Conservation (phyloP, 1,284 basidiomycete genomes). For the Ceratobasidium sp. region DNA sequence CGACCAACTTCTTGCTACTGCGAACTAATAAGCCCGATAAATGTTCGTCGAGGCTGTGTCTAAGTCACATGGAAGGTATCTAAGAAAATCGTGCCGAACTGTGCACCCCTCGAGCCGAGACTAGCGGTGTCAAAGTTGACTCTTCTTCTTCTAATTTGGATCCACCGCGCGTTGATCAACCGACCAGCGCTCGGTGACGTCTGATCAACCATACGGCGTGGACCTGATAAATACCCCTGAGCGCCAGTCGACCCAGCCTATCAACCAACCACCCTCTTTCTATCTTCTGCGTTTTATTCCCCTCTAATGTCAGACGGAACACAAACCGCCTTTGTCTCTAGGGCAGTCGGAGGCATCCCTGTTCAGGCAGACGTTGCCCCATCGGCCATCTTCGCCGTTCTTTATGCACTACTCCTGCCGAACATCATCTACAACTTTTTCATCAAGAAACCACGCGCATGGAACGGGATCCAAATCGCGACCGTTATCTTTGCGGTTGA, state of each 20-base stretch:
- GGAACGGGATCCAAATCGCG: slow-evolving; percentile 36
- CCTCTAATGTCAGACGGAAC: neutral
- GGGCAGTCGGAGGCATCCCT: slow-evolving; percentile 59
- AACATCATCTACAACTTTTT: slow-evolving; percentile 57
- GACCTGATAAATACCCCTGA: neutral
- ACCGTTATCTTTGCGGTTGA: slow-evolving; percentile 31
- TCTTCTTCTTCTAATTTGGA: neutral
- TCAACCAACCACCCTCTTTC: neutral
- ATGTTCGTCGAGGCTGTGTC: neutral
- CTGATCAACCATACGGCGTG: neutral
- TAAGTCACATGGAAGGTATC: neutral
- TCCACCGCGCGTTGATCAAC: neutral
- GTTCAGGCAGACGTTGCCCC: slow-evolving; percentile 58
- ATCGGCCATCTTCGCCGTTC: slow-evolving; percentile 58
- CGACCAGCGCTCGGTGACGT: slow-evolving; percentile 14
- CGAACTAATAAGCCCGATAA: neutral
- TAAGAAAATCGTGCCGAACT: neutral
- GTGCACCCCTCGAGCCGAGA: neutral
- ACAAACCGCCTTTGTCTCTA: slow-evolving; percentile 52
- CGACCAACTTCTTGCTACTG: neutral
- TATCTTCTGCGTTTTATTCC: neutral
- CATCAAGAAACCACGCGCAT: slow-evolving; percentile 46
- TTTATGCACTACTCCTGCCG: slow-evolving; percentile 59
- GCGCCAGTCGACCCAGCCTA: neutral
- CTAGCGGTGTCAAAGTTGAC: neutral